phyloP scores from a whole-genome alignment of 768 basidiomycete species.

The Mycena vulgaris region DNA sequence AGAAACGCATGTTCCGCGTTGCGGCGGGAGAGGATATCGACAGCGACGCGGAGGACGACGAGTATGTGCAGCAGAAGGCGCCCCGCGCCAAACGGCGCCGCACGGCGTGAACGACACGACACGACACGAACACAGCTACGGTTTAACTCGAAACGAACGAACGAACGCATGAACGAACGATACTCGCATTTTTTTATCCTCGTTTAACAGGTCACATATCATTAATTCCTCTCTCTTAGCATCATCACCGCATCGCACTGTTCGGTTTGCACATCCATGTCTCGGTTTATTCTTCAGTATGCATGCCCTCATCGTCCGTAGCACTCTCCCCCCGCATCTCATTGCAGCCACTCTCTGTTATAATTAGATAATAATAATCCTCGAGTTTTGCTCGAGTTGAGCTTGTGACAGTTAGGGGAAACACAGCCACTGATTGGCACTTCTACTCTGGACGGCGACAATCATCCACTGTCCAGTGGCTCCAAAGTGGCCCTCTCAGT shows the following conservation, averaged over 20 bases:
- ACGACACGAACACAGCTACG: background rate
- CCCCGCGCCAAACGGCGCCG: slow-evolving; percentile 48
- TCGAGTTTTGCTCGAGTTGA: background rate
- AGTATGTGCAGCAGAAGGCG: slow-evolving; percentile 59
- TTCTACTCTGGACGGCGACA: too few relatives aligned
- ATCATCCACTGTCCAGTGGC: too few relatives aligned
- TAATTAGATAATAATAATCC: background rate
- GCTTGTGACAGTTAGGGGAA: too few relatives aligned
- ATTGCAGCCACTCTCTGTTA: background rate
- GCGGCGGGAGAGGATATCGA: slow-evolving; percentile 47
- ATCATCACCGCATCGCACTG: slow-evolving; percentile 18
- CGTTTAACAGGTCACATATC: slow-evolving; percentile 1
- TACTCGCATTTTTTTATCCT: slow-evolving; percentile 18
- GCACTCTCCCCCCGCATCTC: background rate
- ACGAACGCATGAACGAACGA: background rate
- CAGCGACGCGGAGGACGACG: slow-evolving; percentile 69
- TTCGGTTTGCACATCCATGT: slow-evolving; percentile 17
- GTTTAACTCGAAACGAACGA: background rate
- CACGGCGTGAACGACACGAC: slow-evolving; percentile 10
- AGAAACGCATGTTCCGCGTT: slow-evolving; percentile 57
- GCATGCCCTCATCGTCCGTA: background rate
- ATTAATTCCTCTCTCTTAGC: slow-evolving; percentile 17
- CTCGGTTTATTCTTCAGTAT: background rate
- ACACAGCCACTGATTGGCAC: too few relatives aligned
- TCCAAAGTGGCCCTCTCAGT: too few relatives aligned